phyloP scores from a whole-genome alignment of 2,329 filamentous ascomycete species.

The Sclerotinia glacialis region DNA sequence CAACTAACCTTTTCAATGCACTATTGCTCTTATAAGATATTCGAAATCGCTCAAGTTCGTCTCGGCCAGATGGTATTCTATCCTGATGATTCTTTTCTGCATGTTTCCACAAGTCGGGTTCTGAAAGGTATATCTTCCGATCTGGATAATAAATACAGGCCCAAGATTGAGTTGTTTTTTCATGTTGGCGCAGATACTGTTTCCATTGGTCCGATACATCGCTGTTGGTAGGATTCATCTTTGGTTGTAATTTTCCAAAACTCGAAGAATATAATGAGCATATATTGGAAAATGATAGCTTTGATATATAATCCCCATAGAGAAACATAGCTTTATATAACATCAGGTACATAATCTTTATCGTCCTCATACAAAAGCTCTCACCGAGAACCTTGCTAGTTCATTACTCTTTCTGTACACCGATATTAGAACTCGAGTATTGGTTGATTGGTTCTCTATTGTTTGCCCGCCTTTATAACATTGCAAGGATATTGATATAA shows the following conservation, averaged over 20 bases:
- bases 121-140: constrained; percentile 19
- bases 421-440: too few relatives aligned
- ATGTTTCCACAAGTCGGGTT: constrained; percentile 29
- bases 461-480: too few relatives aligned
- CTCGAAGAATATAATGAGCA: too few relatives aligned
- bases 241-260: neutral
- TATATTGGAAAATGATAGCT: too few relatives aligned
- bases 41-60: constrained; percentile 21
- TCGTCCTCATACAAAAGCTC: too few relatives aligned
- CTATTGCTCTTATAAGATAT: constrained; percentile 24
- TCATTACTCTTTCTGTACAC: too few relatives aligned
- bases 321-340: too few relatives aligned
- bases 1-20: constrained; percentile 25
- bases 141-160: constrained; percentile 29
- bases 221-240: neutral
- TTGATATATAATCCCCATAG: too few relatives aligned
- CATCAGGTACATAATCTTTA: too few relatives aligned
- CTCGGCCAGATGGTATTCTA: constrained; percentile 22
- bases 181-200: constrained; percentile 27
- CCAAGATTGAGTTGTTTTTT: constrained; percentile 28
- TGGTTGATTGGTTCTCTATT: too few relatives aligned
- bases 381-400: too few relatives aligned
- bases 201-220: constrained; percentile 26
- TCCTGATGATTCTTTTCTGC: constrained; percentile 23
- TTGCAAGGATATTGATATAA: too few relatives aligned